A percentile compares a stretch with the other conserved stretches of the same genome.
Evolutionary conservation across 208 protist species (phyloP).

Genomic region (Crithidia bombi): DNA sequence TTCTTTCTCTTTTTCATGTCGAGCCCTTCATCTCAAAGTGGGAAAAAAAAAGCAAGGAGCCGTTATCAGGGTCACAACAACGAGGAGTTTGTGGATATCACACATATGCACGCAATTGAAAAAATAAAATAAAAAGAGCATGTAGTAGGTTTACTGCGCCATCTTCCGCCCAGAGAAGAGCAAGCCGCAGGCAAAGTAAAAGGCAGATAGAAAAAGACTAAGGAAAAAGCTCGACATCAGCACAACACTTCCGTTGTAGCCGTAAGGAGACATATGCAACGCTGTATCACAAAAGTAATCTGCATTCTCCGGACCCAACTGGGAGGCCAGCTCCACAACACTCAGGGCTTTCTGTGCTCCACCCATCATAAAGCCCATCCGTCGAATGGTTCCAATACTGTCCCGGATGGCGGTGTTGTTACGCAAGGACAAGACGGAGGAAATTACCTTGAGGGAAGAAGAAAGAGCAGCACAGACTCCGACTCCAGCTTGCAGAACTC

Average conservation of each 20-base stretch:
- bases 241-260: conserved; percentile 1
- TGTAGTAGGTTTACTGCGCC: not conserved
- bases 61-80: no score
- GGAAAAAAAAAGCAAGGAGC: no score
- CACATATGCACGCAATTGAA: not conserved
- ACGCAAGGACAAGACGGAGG: not conserved
- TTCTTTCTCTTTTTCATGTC: no score
- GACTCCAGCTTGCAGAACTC: not conserved
- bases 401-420: conserved; percentile 23
- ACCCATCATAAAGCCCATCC: conserved; percentile 46
- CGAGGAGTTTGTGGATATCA: no score
- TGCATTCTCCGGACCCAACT: conserved; percentile 20
- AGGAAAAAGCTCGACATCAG: conserved; percentile 15
- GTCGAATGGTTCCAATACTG: conserved; percentile 20
- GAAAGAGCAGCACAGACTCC: not conserved
- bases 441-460: not conserved
- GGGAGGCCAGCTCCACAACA: conserved; percentile 34
- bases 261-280: conserved; percentile 12
- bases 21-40: no score
- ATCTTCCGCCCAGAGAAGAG: conserved; percentile 1
- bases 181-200: not conserved
- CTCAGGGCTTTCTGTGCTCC: conserved; percentile 45
- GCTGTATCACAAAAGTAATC: conserved; percentile 24
- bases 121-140: not conserved
- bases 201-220: not conserved